Base-by-base conservation (phyloP, 2,329 filamentous ascomycete genomes). In the Penicillium sp. region DNA sequence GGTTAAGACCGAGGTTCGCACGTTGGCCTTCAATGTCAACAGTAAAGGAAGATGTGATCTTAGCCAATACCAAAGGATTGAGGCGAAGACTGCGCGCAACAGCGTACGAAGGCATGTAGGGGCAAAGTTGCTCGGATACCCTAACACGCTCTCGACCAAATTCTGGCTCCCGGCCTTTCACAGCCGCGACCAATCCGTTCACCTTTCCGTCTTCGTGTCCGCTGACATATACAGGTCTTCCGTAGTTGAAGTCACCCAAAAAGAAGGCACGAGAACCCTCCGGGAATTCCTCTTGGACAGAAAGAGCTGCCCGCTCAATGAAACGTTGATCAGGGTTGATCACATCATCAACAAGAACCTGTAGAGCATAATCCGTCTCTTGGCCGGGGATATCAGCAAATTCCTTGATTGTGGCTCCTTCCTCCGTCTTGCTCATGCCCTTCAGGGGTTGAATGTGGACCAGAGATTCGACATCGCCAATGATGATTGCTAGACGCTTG, bases 371-470 rank as follows among this genome's bases (percentile, higher is more conserved):
- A 48, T 94, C 86, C 6, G 83, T 86, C 64, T 96, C 88, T 63
- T 93, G 78, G 40, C 91, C 91, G 2, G 84, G 82, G 42, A 96
- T 86, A 45, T 85, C 80, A 17, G 82, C 89, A 64, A 95, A 98
- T 63, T 97, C 88, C 71, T 98, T 98, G 61, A 96, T 73, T 3
- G 89, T 85, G 10, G 91, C 87, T 39, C 93, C 93, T 32, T 91
- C 84, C 53, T 96, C 89, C 0, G 87, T 94, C 75, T 95, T 96
- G 61, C 79, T 78, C 55, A 98, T 76, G 21, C 94, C 93, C 68
- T 88, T 95, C 48, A 98, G 80, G 79, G 95, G 93, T 58, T 96
- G 87, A 33, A 98, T 89, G 56, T 95, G 86, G 28, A 96, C 82
- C 59, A 97, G 76, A 22, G 89, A 87, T 64, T 98, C 91, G 6